phyloP scores from a whole-genome alignment of 2,329 filamentous ascomycete species.

The Hymenoscyphus albidus region DNA sequence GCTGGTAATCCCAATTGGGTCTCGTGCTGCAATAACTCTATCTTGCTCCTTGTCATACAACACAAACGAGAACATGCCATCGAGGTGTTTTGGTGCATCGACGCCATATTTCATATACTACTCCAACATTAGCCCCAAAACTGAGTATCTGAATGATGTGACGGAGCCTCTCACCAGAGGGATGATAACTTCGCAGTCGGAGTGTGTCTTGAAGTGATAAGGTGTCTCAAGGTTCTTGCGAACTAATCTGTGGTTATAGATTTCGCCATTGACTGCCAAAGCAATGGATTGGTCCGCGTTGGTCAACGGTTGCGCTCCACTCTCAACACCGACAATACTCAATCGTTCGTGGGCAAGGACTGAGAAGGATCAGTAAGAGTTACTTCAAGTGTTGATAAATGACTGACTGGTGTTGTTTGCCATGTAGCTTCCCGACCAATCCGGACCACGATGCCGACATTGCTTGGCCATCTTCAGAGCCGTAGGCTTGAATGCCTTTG shows the following conservation, averaged over 20 bases:
- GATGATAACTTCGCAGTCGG: slow-evolving; percentile 98
- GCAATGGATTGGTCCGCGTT: slow-evolving; percentile 85
- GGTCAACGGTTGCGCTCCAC: slow-evolving; percentile 90
- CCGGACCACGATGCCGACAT: slow-evolving; percentile 96
- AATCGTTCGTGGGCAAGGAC: slow-evolving; percentile 96
- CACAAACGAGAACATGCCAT: slow-evolving; percentile 99
- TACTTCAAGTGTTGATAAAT: neutral
- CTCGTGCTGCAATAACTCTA: slow-evolving; percentile 87
- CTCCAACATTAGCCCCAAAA: slow-evolving; percentile 15
- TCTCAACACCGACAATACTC: slow-evolving; percentile 92
- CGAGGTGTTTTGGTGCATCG: slow-evolving; percentile 87
- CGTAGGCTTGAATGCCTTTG: slow-evolving; percentile 92
- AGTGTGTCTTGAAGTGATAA: slow-evolving; percentile 98
- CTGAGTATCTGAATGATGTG: slow-evolving; percentile 17
- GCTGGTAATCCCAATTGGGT: slow-evolving; percentile 95
- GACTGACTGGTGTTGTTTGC: slow-evolving; percentile 83
- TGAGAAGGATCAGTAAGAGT: slow-evolving; percentile 38
- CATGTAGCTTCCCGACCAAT: slow-evolving; percentile 94
- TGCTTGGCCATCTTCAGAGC: slow-evolving; percentile 91
- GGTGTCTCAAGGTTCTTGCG: slow-evolving; percentile 78
- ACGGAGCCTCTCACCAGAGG: slow-evolving; percentile 64
- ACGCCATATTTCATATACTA: slow-evolving; percentile 90
- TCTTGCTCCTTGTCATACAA: slow-evolving; percentile 94
- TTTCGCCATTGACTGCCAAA: slow-evolving; percentile 97
- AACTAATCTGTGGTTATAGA: slow-evolving; percentile 97